Evolutionary conservation across 2,329 filamentous ascomycete genomes (phyloP).

Genomic region (Pseudohalonectria lignicola): DNA sequence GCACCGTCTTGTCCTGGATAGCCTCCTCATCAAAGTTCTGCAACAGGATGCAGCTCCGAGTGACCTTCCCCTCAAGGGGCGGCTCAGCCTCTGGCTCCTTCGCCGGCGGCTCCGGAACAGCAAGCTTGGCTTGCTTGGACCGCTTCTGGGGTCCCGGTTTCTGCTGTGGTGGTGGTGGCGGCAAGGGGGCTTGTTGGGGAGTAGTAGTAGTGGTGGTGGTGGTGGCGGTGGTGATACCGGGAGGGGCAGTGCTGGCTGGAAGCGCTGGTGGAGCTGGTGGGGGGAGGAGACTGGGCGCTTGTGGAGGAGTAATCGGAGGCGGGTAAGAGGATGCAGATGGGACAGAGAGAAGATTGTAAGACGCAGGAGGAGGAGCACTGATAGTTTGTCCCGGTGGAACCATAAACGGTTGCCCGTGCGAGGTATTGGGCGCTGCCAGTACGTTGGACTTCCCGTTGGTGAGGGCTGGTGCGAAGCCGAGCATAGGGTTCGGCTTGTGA

Average conservation of each 20-base stretch:
- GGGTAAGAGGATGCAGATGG: not conserved
- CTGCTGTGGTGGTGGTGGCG: not conserved
- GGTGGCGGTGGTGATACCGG: not conserved
- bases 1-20: slow-evolving; percentile 43
- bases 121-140: not conserved
- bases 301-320: too few relatives aligned
- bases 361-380: slow-evolving; percentile 4
- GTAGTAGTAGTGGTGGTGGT: not conserved
- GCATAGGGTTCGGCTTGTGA: slow-evolving; percentile 11
- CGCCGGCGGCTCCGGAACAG: slow-evolving; percentile 7
- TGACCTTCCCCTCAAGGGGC: slow-evolving; percentile 36
- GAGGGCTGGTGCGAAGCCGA: slow-evolving; percentile 10
- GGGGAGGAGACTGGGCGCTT: too few relatives aligned
- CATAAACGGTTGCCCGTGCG: slow-evolving; percentile 12
- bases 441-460: slow-evolving; percentile 13
- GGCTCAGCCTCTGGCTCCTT: slow-evolving; percentile 16
- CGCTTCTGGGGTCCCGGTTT: not conserved
- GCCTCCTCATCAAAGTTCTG: slow-evolving; percentile 48
- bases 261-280: not conserved
- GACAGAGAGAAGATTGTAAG: not conserved
- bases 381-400: too few relatives aligned
- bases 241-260: not conserved
- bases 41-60: slow-evolving; percentile 46
- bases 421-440: slow-evolving; percentile 14
- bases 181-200: not conserved